Evolutionary conservation across 192 early-diverging fungal species (phyloP).

Genomic region (Mortierella hygrophila): DNA sequence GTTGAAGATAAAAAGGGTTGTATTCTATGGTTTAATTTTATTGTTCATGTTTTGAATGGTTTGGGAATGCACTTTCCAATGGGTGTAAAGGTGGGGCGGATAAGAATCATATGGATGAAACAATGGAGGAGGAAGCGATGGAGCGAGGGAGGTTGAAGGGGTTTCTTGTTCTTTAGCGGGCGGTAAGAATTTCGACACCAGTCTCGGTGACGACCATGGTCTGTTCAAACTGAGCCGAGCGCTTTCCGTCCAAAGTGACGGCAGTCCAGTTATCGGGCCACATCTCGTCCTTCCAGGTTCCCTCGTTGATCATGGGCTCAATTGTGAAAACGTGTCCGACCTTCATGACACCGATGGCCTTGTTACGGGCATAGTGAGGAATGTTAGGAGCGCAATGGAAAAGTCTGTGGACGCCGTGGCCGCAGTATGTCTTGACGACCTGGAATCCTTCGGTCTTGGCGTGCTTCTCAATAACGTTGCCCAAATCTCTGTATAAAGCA

Average conservation of each 20-base stretch:
- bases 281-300: constrained; percentile 75
- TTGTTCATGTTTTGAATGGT: neutral
- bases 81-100: neutral
- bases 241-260: constrained; percentile 92
- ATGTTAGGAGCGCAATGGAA: constrained; percentile 95
- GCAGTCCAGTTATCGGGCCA: constrained; percentile 92
- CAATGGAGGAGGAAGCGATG: neutral
- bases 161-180: neutral
- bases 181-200: constrained; percentile 88
- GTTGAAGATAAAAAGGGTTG: neutral
- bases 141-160: neutral
- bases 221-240: constrained; percentile 98
- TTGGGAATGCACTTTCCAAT: constrained; percentile 6
- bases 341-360: constrained; percentile 96
- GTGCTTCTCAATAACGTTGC: constrained; percentile 88
- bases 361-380: constrained; percentile 94
- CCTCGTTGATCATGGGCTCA: constrained; percentile 99
- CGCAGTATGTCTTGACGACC: constrained; percentile 93
- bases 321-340: constrained; percentile 97
- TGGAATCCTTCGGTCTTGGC: constrained; percentile 90
- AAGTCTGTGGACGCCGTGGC: constrained; percentile 88
- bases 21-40: neutral
- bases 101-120: neutral
- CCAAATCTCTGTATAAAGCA: constrained; percentile 91
- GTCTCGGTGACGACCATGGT: constrained; percentile 93